phyloP scores from a whole-genome alignment of 2,329 filamentous ascomycete species.

The Didymella pomorum region DNA sequence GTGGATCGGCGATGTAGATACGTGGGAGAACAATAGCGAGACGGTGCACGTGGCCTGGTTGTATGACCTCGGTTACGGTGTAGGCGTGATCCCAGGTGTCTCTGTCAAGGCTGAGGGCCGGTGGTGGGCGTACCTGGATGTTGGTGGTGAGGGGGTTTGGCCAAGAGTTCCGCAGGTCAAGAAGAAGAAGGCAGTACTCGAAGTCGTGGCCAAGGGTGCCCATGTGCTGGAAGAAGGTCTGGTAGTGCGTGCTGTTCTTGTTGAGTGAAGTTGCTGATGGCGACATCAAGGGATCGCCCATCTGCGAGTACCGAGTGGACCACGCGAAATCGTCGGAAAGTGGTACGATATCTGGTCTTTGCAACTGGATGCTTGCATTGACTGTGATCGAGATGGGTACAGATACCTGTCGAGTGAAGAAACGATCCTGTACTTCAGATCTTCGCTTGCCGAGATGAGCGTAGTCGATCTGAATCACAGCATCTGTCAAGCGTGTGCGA shows the following conservation, averaged over 20 bases:
- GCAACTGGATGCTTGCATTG: conserved; percentile 86
- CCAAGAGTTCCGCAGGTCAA: conserved; percentile 92
- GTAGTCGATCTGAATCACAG: conserved; percentile 85
- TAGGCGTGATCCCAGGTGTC: conserved; percentile 33
- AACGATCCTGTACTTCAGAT: conserved; percentile 73
- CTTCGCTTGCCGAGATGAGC: conserved; percentile 76
- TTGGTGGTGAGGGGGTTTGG: conserved; percentile 77
- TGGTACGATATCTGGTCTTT: conserved; percentile 79
- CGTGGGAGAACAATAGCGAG: conserved; percentile 78
- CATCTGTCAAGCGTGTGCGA: conserved; percentile 82
- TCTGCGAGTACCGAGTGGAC: conserved; percentile 49
- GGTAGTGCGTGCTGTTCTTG: conserved; percentile 53
- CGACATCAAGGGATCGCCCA: not conserved
- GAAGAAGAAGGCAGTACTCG: conserved; percentile 78
- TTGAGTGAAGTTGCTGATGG: conserved; percentile 10
- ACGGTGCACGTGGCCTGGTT: conserved; percentile 71
- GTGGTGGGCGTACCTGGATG: conserved; percentile 57
- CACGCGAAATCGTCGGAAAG: conserved; percentile 75
- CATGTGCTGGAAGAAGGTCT: conserved; percentile 55
- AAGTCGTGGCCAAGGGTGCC: conserved; percentile 55
- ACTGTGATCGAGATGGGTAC: conserved; percentile 87
- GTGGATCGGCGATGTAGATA: conserved; percentile 77
- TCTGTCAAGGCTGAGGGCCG: conserved; percentile 1
- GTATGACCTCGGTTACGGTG: conserved; percentile 56
- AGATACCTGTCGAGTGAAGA: conserved; percentile 84